phyloP scores from a whole-genome alignment of 148 eudicot genomes.

The Rhododendron molle region DNA sequence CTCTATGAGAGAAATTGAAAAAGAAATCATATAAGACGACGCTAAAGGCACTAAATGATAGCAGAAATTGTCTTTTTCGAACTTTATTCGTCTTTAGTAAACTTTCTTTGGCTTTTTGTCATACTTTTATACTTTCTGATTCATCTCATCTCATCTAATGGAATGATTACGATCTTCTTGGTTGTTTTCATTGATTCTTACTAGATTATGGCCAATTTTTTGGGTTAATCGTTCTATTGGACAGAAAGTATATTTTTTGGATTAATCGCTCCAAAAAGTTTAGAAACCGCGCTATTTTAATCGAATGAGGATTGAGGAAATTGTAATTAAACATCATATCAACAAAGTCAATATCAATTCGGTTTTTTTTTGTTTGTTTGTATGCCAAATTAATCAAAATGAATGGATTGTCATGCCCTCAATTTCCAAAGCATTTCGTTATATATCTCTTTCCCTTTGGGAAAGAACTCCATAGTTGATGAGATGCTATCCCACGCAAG shows the following conservation, averaged over 20 bases:
- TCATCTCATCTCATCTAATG: too few species aligned
- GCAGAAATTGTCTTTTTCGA: too few species aligned
- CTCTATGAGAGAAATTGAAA: background rate
- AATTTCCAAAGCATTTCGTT: background rate
- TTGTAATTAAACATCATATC: background rate
- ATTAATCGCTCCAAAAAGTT: too few species aligned
- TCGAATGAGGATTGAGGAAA: background rate
- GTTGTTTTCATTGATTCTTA: too few species aligned
- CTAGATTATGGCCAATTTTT: background rate
- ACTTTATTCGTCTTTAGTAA: background rate
- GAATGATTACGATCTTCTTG: too few species aligned
- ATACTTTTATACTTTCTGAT: too few species aligned
- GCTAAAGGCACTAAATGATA: background rate
- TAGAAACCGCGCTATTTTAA: background rate
- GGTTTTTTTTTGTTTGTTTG: background rate
- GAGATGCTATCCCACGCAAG: background rate
- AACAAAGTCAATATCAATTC: conserved; percentile 3
- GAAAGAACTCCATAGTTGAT: background rate
- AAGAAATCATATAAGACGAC: too few species aligned
- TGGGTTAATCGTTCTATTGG: background rate
- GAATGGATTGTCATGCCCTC: background rate
- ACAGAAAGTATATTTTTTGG: too few species aligned
- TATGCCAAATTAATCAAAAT: background rate
- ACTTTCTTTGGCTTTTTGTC: background rate
- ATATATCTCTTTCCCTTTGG: background rate